Conservation (phyloP, 257 asterid species). For the Forsythia viridissima region DNA sequence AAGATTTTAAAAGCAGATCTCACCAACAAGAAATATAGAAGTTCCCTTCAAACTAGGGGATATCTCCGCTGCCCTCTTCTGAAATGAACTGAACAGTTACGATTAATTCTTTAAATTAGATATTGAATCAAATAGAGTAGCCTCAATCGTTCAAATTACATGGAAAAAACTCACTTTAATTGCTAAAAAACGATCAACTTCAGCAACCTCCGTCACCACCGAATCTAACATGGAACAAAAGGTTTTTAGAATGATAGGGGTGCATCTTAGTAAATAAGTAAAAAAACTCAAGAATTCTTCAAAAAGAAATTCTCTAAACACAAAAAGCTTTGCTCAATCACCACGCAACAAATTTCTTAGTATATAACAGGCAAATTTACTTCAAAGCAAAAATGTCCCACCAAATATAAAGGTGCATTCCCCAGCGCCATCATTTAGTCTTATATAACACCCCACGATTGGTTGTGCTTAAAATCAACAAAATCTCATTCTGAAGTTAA, state of each 20-base stretch:
- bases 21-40: conserved; percentile 82
- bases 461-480: no score
- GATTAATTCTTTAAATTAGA: conserved; percentile 28
- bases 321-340: no score
- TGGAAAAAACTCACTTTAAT: conserved; percentile 60
- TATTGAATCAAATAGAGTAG: conserved; percentile 7
- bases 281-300: neutral
- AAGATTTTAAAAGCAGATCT: conserved; percentile 24
- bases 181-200: conserved; percentile 42
- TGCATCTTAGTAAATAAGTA: neutral
- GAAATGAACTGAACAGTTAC: conserved; percentile 40
- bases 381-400: no score
- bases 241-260: neutral
- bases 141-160: neutral
- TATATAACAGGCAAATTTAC: neutral
- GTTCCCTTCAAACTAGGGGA: conserved; percentile 80
- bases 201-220: conserved; percentile 40
- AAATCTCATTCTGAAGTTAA: no score
- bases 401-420: neutral
- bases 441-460: no score
- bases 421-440: neutral
- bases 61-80: conserved; percentile 71
- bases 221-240: conserved; percentile 32
- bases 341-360: neutral
- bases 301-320: neutral